Evolutionary conservation across 495 filamentous ascomycete species (phyloP), one percentile per base, ranked within the genome.

Genomic region (Friedmanniomyces simplex): DNA sequence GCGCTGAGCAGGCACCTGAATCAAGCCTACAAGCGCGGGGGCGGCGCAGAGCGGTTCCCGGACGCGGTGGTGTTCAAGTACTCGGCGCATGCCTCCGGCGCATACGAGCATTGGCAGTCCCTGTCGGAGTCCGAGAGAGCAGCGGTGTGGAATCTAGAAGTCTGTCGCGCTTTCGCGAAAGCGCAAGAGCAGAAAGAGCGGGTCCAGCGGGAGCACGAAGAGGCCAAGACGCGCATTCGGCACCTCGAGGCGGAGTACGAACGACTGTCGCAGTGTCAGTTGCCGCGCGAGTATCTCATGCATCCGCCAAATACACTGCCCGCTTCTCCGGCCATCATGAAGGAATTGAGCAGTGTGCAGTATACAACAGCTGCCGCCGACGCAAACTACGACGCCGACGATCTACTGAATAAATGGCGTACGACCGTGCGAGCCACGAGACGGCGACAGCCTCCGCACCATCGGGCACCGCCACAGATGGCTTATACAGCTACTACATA

Each of bases 81-180:
- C 21, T 75, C 74, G 26, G 72, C 82, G 24, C 90, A 96, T 66
- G 65, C 94, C 1, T 77, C 82, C 21, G 74, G 80, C 13, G 80
- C 86, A 2, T 95, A 79, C 67, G 75, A 78, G 20, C 80, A 86
- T 39, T 96, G 89, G 89, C 76, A 74, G 20, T 69, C 67, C 1
- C 72, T 89, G 1, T 61, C 82, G 1, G 67, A 71, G 10, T 74
- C 79, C 18, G 72, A 81, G 39, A 77, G 78, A 34, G 74, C 76
- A 30, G 81, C 89, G 36, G 67, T 79, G 3, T 96, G 90, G 90
- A 80, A 77, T 30, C 72, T 91, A n/a, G 88, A 91, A 65, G 76
- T 88, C 39, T 82, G 83, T 1, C 81, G 89, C 37, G 80, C 85
- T 30, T 83, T 85, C 48, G 81, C 80, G 10, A 75, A 79, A n/a